Base-by-base conservation (phyloP, 208 protist genomes). In the Trichomonas vaginalis region DNA sequence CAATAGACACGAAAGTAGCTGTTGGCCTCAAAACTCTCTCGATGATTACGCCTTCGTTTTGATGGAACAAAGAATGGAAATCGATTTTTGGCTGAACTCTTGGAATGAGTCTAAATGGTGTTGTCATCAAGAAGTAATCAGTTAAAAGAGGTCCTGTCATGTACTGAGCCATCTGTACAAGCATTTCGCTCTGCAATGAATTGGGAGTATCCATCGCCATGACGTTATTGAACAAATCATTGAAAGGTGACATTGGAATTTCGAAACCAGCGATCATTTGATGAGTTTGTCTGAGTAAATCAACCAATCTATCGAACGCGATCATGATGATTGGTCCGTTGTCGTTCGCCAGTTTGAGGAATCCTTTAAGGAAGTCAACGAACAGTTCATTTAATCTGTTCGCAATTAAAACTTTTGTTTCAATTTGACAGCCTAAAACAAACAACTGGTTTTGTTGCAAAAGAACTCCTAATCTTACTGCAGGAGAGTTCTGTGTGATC, bases 361-460 rank as follows among this genome's bases (percentile, higher is more conserved):
- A n/a, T 12, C 56, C 56, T 70, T 70, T 27, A 12, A 70, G 17
- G 6, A 27, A 70, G 21, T 92, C 45, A 45, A 51, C 17, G 45
- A 92, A 92, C 0, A 92, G 17, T n/a, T 92, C 45, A 92, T 92
- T 48, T 3, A 92, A 27, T 51, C 86, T 48, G 6, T 92, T 45
- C 9, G 86, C 40, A 51, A 92, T 35, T 3, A 56, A 15, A 27
- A 45, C 9, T 47, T 92, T 92, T 48, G 86, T 92, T 17, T 92
- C 86, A 47, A 92, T 51, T 4, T 51, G 35, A 32, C 86, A 92
- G 39, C 86, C 86, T 35, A 92, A 32, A 51, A 92, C 45, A 47
- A 48, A 92, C 46, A 92, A 92, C n/a, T 92, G 86, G 17, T 92
- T 92, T 32, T 92, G 86, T n/a, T 92, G 45, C 3, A 92, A 32